A percentile compares a stretch with the other conserved stretches of the same genome.
These are phyloP conservation scores for Cytauxzoon felis DNA, from an alignment of 169 alveolate species.

Conservation along the genomic window DNA sequence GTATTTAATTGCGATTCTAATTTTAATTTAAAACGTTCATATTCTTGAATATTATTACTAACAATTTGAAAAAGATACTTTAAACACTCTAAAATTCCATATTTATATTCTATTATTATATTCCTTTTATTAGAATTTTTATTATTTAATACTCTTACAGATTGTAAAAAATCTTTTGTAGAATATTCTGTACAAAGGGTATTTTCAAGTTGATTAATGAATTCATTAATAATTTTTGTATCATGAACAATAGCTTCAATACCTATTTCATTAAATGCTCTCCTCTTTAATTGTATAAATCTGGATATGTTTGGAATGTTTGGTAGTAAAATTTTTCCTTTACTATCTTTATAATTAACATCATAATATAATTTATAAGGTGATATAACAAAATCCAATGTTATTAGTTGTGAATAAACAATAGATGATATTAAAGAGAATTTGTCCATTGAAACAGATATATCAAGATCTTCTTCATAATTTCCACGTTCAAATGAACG, in stretches of 20 bases:
- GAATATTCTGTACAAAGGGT: conserved; percentile 16
- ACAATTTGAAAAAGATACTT: conserved; percentile 38
- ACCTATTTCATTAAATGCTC: conserved; percentile 24
- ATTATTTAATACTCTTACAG: too few species aligned
- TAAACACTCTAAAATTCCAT: conserved; percentile 46
- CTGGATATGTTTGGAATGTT: background rate
- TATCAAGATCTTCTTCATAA: background rate
- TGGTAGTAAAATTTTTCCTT: conserved; percentile 23
- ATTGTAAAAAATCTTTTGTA: too few species aligned
- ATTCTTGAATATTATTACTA: conserved; percentile 23
- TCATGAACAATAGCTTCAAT: conserved; percentile 55
- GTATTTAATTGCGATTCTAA: conserved; percentile 23
- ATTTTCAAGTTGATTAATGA: conserved; percentile 29
- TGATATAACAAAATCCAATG: conserved; percentile 13
- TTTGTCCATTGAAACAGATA: conserved; percentile 16
- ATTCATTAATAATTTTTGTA: conserved; percentile 37
- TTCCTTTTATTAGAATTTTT: background rate
- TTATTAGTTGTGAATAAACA: conserved; percentile 26
- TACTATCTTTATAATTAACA: conserved; percentile 1
- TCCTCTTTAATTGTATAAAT: conserved; percentile 25
- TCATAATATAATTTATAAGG: conserved; percentile 22
- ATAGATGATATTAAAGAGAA: conserved; percentile 40
- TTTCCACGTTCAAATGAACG: background rate
- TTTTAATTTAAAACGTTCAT: conserved; percentile 35
- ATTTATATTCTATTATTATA: conserved; percentile 27